Evolutionary conservation across 2,329 filamentous ascomycete species (phyloP), one percentile per base, ranked within the genome.

Genomic region (Colletotrichum eleusines): DNA sequence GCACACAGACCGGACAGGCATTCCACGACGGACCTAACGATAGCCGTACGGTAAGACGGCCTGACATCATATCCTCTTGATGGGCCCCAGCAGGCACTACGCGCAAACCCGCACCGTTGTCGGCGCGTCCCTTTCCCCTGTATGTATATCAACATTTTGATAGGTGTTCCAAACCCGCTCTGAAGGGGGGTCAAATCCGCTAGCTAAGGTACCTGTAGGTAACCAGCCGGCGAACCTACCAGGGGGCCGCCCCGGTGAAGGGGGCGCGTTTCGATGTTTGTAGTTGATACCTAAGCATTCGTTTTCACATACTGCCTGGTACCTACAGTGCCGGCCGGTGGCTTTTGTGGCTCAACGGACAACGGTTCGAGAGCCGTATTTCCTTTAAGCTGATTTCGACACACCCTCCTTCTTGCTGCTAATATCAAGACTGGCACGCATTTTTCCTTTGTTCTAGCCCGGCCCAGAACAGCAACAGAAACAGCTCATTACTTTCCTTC

Each of bases 281-380:
- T 53, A 26, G 50, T 53, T 53, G 26, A 16, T 53, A 20, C 16
- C 16, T 53, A 20, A 26, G 42, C 18, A 44, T 20, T n/a, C 18
- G 6, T 20, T 18, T 16, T 6, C 16, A 42, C 40, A 42, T 20
- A 42, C 38, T 40, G 8, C 12, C 38, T 18, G 11, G 4, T n/a
- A 20, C 42, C 42, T 54, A 33, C 23, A 7, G 18, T 12, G 33
- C 12, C 12, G 53, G 20, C 14, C n/a, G 23, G n/a, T 62, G 57
- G 65, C 48, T 62, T 63, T 31, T 35, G 59, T 50, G 50, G 58
- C 54, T 40, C 59, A 31, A 54, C 40, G 38, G 28, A 63, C 14
- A 67, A 63, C 65, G 48, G 40, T 23, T 55, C 23, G 35, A 44
- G 50, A 50, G 26, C 23, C 23, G 14, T 51, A 14, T 28, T 28